These are phyloP conservation scores for Akanthomyces uredinophilus DNA, from an alignment of 2,329 filamentous ascomycete genomes.

Conservation along the genomic window DNA sequence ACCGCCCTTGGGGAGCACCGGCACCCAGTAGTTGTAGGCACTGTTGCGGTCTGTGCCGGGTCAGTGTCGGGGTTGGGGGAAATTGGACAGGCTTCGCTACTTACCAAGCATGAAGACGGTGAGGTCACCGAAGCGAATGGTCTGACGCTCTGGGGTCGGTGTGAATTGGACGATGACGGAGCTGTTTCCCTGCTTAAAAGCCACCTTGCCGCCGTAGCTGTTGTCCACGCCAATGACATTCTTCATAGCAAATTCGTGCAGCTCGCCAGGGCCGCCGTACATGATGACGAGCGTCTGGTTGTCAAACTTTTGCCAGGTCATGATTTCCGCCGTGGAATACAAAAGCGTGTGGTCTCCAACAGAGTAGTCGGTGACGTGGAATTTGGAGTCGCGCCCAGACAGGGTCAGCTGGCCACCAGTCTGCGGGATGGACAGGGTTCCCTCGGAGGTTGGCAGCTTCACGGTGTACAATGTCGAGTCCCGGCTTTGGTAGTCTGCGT, in stretches of 20 bases:
- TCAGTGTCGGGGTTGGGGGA: constrained; percentile 12
- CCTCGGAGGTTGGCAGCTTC: constrained; percentile 54
- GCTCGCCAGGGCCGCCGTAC: constrained; percentile 58
- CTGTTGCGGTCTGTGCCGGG: constrained; percentile 50
- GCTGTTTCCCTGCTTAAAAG: constrained; percentile 16
- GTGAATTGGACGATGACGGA: constrained; percentile 29
- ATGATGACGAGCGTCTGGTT: constrained; percentile 56
- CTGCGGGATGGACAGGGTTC: constrained; percentile 54
- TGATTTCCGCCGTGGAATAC: constrained; percentile 66
- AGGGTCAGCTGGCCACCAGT: constrained; percentile 52
- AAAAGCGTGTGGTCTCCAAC: constrained; percentile 54
- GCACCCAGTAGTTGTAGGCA: constrained; percentile 65
- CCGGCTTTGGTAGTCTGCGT: constrained; percentile 58
- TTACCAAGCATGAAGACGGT: constrained; percentile 36
- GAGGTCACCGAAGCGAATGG: constrained; percentile 33
- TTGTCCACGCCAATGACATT: constrained; percentile 17
- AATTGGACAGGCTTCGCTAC: neutral
- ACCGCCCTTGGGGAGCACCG: constrained; percentile 40
- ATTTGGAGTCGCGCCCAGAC: constrained; percentile 60
- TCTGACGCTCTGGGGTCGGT: constrained; percentile 24
- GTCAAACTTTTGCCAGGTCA: constrained; percentile 62
- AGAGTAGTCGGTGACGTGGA: constrained; percentile 62
- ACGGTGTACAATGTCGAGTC: constrained; percentile 58
- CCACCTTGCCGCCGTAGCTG: constrained; percentile 26
- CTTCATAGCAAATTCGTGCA: constrained; percentile 55